phyloP scores from a whole-genome alignment of 441 rosid genomes.

The Erodium texanum region DNA sequence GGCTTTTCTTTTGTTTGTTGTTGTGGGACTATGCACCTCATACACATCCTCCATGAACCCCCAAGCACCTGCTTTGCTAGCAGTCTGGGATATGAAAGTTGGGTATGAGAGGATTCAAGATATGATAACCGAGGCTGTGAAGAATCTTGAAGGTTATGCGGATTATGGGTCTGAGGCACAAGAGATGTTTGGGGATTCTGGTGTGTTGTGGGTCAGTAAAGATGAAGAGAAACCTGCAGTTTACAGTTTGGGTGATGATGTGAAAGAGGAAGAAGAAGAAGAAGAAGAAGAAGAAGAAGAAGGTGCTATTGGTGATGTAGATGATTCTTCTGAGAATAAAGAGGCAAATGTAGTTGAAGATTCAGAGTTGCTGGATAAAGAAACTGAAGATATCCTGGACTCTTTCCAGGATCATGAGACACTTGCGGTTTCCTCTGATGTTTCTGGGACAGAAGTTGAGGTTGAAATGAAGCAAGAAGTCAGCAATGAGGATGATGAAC shows the following conservation, averaged over 20 bases:
- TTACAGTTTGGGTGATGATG: neutral
- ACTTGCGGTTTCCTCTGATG: neutral
- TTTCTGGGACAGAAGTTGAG: slow-evolving; percentile 12
- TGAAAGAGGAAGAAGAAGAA: neutral
- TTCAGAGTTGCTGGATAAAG: too few species aligned
- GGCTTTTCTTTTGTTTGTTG: slow-evolving; percentile 19
- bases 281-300: too few species aligned
- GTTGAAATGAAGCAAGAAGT: neutral
- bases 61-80: slow-evolving; percentile 19
- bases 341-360: slow-evolving; percentile 9
- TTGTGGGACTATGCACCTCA: slow-evolving; percentile 23
- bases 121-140: slow-evolving; percentile 13
- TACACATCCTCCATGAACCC: slow-evolving; percentile 37
- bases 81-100: slow-evolving; percentile 17
- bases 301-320: neutral
- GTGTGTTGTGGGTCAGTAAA: neutral
- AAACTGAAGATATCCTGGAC: too few species aligned
- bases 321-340: neutral
- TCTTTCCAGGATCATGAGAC: too few species aligned
- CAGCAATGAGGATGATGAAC: neutral
- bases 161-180: slow-evolving; percentile 13
- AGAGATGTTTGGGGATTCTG: slow-evolving; percentile 11
- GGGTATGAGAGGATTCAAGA: slow-evolving; percentile 23
- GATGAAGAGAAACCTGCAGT: slow-evolving; percentile 6
- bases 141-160: slow-evolving; percentile 14